These are phyloP conservation scores for Akanthomyces lecanii DNA, from an alignment of 2,329 filamentous ascomycete species.

Conservation along the genomic window DNA sequence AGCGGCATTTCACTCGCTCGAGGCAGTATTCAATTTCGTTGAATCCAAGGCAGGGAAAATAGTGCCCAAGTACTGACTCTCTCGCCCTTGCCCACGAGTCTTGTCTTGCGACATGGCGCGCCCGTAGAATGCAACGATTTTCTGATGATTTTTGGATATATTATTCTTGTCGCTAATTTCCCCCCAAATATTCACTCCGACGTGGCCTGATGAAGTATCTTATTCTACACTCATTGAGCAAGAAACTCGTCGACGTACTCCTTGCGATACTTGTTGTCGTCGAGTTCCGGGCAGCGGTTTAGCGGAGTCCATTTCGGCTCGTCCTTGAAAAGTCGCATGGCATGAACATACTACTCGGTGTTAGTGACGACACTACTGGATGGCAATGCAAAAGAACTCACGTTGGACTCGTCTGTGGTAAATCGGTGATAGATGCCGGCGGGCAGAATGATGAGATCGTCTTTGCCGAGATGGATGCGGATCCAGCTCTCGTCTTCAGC, in stretches of 20 bases:
- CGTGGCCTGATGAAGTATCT: too few relatives aligned
- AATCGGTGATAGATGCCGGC: conserved; percentile 97
- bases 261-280: conserved; percentile 73
- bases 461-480: conserved; percentile 75
- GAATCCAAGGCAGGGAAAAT: too few relatives aligned
- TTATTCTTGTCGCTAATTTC: neutral
- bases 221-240: conserved; percentile 19
- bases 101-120: neutral
- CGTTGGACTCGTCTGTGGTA: conserved; percentile 87
- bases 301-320: conserved; percentile 97
- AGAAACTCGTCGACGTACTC: conserved; percentile 62
- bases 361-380: conserved; percentile 2
- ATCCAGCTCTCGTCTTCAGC: conserved; percentile 83
- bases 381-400: conserved; percentile 45
- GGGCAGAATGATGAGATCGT: conserved; percentile 88
- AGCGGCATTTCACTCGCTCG: too few relatives aligned
- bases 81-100: neutral
- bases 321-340: conserved; percentile 95
- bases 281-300: conserved; percentile 73
- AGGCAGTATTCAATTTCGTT: too few relatives aligned
- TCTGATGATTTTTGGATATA: neutral
- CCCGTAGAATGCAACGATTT: neutral
- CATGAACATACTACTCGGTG: conserved; percentile 73
- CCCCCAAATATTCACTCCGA: neutral
- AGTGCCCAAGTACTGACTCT: too few relatives aligned